Base-by-base conservation (phyloP, 768 basidiomycete genomes). In the Krasilnikovozyma curviuscula region DNA sequence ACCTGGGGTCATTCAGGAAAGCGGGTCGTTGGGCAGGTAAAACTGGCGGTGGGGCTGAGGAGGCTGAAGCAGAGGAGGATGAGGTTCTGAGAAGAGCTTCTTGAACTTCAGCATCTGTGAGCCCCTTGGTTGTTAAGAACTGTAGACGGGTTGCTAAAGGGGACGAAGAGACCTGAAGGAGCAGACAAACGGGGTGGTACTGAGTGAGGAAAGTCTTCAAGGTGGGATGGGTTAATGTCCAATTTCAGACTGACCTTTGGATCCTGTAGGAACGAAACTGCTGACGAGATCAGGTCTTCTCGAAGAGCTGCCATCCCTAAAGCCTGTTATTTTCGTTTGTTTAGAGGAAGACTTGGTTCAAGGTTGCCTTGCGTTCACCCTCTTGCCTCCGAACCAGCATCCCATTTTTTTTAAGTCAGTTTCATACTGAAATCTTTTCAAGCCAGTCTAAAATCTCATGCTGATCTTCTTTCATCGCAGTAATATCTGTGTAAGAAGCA, bases 101-200 rank as follows among this genome's bases (percentile, higher is more conserved):
- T 62, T 93, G 83, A 52, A 97, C 88, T 66, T 98, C 91, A 14
- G 69, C 64, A 6, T 71, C 70, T 0, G 77, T 78, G 29, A 98
- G 69, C 2, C 93, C 93, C 64, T 97, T 95, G 6, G 84, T 79
- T 58, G 93, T 81, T n/a, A 98, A 73, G 68, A 97, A 98, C 54
- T 83, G 79, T 39, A 97, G 73, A 44, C 83, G 76, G 62, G 91
- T 83, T 1, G 81, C 71, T 25, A 91, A 66, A 1, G 85, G 71
- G 3, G 86, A 82, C 30, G 77, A 68, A 59, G 80, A 78, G 0
- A 80, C 71, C 85, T 91, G 55, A 6, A 23, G 29, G 21, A 46
- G 40, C 16, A 29, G 25, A 27, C 10, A 9, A 25, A 9, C 14
- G n/a, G 14, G 24, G 25, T 6, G 5, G 9, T 19, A 25, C 19